phyloP scores from a whole-genome alignment of 2,329 filamentous ascomycete genomes.

The Corynespora cassiicola region DNA sequence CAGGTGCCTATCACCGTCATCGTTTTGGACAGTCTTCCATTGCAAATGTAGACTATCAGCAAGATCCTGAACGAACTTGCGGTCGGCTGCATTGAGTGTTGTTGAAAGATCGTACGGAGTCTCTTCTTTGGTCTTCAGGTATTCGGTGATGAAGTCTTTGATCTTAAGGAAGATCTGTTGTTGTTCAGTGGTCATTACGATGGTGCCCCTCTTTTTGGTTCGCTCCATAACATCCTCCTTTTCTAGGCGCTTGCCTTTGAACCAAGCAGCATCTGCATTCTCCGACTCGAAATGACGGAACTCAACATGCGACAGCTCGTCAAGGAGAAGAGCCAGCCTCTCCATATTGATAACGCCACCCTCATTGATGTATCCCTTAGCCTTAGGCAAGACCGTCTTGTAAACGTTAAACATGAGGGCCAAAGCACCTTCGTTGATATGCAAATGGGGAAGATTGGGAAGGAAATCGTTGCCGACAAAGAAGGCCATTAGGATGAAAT shows the following conservation, averaged over 20 bases:
- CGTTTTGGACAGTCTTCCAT: conserved; percentile 69
- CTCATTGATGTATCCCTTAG: conserved; percentile 96
- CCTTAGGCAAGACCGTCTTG: conserved; percentile 84
- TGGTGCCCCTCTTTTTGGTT: conserved; percentile 64
- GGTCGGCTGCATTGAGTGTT: conserved; percentile 79
- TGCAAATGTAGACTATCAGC: conserved; percentile 72
- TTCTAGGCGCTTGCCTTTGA: conserved; percentile 81
- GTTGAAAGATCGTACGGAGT: conserved; percentile 74
- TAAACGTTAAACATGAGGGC: conserved; percentile 98
- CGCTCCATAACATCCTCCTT: conserved; percentile 72
- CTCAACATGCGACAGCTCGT: conserved; percentile 87
- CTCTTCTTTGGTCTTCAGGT: conserved; percentile 53
- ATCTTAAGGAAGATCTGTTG: conserved; percentile 82
- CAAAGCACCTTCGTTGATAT: conserved; percentile 97
- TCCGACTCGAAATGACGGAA: conserved; percentile 92
- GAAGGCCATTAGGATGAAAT: conserved; percentile 99
- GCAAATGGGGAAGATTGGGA: conserved; percentile 91
- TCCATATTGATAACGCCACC: conserved; percentile 88
- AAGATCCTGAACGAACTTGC: conserved; percentile 90
- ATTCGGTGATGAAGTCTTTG: conserved; percentile 80
- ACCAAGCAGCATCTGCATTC: conserved; percentile 87
- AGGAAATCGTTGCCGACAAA: conserved; percentile 99
- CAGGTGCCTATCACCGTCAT: conserved; percentile 70
- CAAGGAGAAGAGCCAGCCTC: conserved; percentile 77
- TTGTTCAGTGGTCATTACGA: conserved; percentile 80